These are phyloP conservation scores for Musa itinerans DNA, from an alignment of 176 grass and related monocot genomes.

Conservation along the genomic window DNA sequence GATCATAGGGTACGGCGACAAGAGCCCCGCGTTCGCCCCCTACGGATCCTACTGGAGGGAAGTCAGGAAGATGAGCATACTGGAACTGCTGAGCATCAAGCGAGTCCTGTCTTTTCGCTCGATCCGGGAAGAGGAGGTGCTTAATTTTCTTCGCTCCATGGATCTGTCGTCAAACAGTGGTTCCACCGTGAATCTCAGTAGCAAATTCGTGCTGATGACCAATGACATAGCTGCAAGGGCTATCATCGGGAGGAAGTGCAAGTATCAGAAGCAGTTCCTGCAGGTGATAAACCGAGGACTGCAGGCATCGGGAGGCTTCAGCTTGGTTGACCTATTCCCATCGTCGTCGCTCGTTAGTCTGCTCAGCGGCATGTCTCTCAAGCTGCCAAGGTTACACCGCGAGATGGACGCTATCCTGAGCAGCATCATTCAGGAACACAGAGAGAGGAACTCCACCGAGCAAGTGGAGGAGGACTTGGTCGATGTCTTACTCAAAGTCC, in stretches of 20 bases:
- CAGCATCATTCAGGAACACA: constrained; percentile 4
- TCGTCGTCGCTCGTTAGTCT: background rate
- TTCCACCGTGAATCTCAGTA: constrained; percentile 13
- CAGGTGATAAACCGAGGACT: background rate
- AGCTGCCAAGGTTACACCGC: background rate
- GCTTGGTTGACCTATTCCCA: constrained; percentile 8
- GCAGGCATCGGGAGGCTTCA: background rate
- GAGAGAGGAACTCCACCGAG: background rate
- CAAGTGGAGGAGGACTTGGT: background rate
- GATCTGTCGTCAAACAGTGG: background rate
- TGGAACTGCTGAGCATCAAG: constrained; percentile 36
- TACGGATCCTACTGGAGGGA: constrained; percentile 47
- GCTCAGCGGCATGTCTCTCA: background rate
- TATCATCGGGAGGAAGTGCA: constrained; percentile 22
- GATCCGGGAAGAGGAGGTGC: constrained; percentile 32
- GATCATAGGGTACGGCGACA: constrained; percentile 20
- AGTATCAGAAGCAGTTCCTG: constrained; percentile 23
- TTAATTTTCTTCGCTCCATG: background rate
- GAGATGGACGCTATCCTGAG: too few relatives aligned
- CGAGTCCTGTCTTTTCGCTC: constrained; percentile 20
- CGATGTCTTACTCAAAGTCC: background rate
- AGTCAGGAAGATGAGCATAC: constrained; percentile 32
- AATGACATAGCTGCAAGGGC: constrained; percentile 8
- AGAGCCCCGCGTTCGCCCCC: constrained; percentile 43
- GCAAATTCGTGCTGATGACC: background rate